Evolutionary conservation across 345 rosid species (phyloP), one percentile per base, ranked within the genome.

Genomic region (Angophora floribunda): DNA sequence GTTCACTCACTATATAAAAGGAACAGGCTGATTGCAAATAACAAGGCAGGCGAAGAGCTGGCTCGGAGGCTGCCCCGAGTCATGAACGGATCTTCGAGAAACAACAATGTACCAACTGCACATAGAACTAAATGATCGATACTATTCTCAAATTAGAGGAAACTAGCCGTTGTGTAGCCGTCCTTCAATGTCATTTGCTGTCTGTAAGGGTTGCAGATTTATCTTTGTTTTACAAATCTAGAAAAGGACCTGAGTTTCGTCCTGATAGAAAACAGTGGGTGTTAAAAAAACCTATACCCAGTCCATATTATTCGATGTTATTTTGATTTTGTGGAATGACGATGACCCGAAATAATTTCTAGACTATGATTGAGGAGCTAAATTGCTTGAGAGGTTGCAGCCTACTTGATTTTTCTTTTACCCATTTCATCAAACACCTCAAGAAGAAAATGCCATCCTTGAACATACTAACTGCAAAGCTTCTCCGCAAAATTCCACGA

Each of bases 1-100:
- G 97, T 96, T 88, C 97, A 96, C 90, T 93, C 93, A 52, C 88
- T 97, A 92, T 96, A 97, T 93, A 93, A 95, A 44, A 95, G 93
- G 86, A 93, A 92, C 88, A 93, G 92, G 86, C 92, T 93, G 15
- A 78, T 90, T 55, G 92, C 92, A 89, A 91, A 89, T 89, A 63
- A 32, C 88, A 90, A 90, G 89, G 92, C 88, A 53, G 95, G 96
- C 86, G 97, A 96, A 89, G 96, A 93, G 79, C 90, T 97, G 88
- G 93, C 98, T 45, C 93, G 93, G 50, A 94, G 90, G 88, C 89
- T 97, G 94, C 96, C 92, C 87, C 95, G 89, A 51, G 96, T 90
- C 87, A 96, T 95, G 84, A 92, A 94, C 89, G 94, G 95, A 89
- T 95, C 98, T 55, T 95, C 96, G 13, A 92, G 96, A 92, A 96